These are phyloP conservation scores for Garcia nutans DNA, from an alignment of 345 rosid species.

Conservation along the genomic window DNA sequence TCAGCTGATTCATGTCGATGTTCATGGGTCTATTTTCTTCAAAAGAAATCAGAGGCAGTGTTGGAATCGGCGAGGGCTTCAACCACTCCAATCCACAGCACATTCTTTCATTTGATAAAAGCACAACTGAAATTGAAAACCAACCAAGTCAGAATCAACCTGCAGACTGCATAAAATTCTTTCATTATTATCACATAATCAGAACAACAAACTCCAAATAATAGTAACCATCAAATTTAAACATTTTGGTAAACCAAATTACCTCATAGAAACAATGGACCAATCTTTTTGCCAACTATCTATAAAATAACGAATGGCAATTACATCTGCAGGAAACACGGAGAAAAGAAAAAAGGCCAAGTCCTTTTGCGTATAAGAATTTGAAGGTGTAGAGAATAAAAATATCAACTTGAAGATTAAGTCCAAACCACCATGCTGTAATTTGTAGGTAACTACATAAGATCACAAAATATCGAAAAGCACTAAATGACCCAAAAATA, in stretches of 20 bases:
- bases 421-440: background rate
- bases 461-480: slow-evolving; percentile 8
- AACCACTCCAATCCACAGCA: slow-evolving; percentile 51
- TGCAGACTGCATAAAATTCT: background rate
- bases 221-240: background rate
- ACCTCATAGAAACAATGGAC: background rate
- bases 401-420: background rate
- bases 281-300: background rate
- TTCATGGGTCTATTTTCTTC: slow-evolving; percentile 35
- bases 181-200: background rate
- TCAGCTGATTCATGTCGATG: slow-evolving; percentile 69
- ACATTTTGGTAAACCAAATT: background rate
- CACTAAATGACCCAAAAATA: slow-evolving; percentile 14
- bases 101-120: slow-evolving; percentile 50
- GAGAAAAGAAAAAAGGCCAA: background rate
- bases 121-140: slow-evolving; percentile 28
- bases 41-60: slow-evolving; percentile 24
- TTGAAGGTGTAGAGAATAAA: background rate
- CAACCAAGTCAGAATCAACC: slow-evolving; percentile 21
- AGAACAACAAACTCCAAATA: slow-evolving; percentile 11
- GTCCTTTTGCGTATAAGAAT: background rate
- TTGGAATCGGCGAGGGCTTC: slow-evolving; percentile 29
- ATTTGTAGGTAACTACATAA: background rate
- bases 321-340: background rate
- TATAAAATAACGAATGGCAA: background rate